Evolutionary conservation across 1,284 basidiomycete species (phyloP).

Genomic region (Cryptococcus sp.): DNA sequence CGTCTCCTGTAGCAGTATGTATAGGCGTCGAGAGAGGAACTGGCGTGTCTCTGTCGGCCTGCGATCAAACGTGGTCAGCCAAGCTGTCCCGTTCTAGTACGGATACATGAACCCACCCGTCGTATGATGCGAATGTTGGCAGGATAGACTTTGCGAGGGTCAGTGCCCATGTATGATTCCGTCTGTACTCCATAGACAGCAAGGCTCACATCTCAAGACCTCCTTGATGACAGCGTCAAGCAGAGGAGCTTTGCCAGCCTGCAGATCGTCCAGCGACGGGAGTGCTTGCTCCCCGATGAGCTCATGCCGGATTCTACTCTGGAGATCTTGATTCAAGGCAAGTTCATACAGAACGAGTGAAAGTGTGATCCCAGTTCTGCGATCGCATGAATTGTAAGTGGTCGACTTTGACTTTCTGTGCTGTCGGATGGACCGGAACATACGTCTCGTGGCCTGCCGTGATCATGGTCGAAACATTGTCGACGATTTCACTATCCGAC

Average conservation of each 20-base stretch:
- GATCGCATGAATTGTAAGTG: no score
- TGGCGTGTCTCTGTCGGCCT: not conserved
- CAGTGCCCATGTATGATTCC: no score
- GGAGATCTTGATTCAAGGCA: no score
- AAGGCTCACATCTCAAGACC: not conserved
- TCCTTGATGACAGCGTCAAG: not conserved
- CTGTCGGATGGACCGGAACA: not conserved
- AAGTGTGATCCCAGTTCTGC: no score
- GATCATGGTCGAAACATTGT: conserved; percentile 5
- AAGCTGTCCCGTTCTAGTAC: no score
- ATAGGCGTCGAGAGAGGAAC: not conserved
- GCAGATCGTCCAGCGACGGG: not conserved
- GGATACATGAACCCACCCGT: no score
- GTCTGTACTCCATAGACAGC: not conserved
- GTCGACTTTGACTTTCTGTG: no score
- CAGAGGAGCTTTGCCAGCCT: not conserved
- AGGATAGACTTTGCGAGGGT: no score
- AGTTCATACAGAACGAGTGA: no score
- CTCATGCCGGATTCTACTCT: no score
- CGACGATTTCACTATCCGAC: conserved; percentile 1
- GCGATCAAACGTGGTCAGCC: not conserved
- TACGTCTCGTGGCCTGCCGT: conserved; percentile 3
- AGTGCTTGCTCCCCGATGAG: no score
- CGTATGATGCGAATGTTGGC: no score
- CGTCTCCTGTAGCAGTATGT: not conserved